Percentiles rank a stretch among this genome's conserved stretches.
These are phyloP conservation scores for Stephania yunnanensis DNA, from an alignment of 164 flowering plant genomes.

Conservation along the genomic window DNA sequence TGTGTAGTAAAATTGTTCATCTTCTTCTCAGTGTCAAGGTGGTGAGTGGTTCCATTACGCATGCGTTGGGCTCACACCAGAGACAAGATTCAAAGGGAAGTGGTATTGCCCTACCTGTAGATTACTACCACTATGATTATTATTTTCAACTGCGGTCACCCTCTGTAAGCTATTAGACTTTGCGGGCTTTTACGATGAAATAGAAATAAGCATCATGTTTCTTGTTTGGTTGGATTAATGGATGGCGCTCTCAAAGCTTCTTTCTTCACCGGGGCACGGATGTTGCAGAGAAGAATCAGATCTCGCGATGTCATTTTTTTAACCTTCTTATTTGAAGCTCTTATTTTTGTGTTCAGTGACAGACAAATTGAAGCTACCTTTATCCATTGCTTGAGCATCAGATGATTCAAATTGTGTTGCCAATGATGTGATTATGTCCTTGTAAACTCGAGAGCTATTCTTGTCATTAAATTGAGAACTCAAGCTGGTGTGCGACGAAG, in stretches of 20 bases:
- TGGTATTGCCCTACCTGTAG: slow-evolving; percentile 97
- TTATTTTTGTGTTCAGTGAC: not conserved
- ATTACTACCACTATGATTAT: slow-evolving; percentile 26
- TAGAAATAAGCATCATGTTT: not conserved
- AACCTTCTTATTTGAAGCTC: not conserved
- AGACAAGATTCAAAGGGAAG: slow-evolving; percentile 94
- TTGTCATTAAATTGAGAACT: too few relatives aligned
- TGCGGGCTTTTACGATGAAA: not conserved
- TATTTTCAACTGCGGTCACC: not conserved
- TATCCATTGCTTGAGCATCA: not conserved
- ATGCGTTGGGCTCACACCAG: slow-evolving; percentile 97
- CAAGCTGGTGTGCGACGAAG: too few relatives aligned
- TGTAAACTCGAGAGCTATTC: too few relatives aligned
- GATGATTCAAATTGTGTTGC: not conserved
- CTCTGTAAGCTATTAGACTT: not conserved
- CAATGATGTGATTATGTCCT: too few relatives aligned
- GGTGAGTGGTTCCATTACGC: slow-evolving; percentile 99
- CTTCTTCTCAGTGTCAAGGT: slow-evolving; percentile 81
- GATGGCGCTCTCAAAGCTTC: not conserved
- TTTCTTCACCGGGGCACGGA: not conserved
- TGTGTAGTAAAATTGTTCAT: not conserved
- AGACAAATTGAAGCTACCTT: not conserved
- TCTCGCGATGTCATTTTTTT: not conserved
- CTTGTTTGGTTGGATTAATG: not conserved
- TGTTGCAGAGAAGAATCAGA: not conserved